Evolutionary conservation across 2,329 filamentous ascomycete species (phyloP).

Genomic region (Aspergillus phoenicis): DNA sequence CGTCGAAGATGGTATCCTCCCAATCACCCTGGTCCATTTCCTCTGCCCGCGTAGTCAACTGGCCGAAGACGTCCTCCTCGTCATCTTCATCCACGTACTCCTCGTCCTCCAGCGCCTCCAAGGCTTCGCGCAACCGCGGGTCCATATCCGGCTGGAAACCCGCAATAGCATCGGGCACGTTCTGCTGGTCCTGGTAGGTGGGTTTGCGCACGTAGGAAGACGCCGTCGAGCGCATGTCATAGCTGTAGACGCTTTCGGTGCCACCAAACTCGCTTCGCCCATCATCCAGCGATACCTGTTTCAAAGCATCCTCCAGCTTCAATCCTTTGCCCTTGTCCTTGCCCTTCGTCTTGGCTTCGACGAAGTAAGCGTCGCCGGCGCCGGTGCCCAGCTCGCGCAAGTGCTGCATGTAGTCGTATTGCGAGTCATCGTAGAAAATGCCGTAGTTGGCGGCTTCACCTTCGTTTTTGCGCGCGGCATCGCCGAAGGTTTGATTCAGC

Average conservation of each 20-base stretch:
- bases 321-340: slow-evolving; percentile 71
- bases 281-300: slow-evolving; percentile 54
- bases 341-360: slow-evolving; percentile 68
- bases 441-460: slow-evolving; percentile 94
- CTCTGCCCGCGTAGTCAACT: slow-evolving; percentile 65
- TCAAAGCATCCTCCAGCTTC: slow-evolving; percentile 84
- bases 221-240: slow-evolving; percentile 47
- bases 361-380: slow-evolving; percentile 74
- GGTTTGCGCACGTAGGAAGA: slow-evolving; percentile 75
- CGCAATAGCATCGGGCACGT: slow-evolving; percentile 85
- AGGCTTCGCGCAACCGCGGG: slow-evolving; percentile 80
- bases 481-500: slow-evolving; percentile 72
- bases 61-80: slow-evolving; percentile 79
- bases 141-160: slow-evolving; percentile 99
- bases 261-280: slow-evolving; percentile 27
- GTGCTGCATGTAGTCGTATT: slow-evolving; percentile 99
- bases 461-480: slow-evolving; percentile 74
- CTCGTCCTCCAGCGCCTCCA: slow-evolving; percentile 94
- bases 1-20: slow-evolving; percentile 60
- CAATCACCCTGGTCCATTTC: slow-evolving; percentile 83
- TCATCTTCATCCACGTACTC: slow-evolving; percentile 82
- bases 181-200: slow-evolving; percentile 90
- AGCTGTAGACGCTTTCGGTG: slow-evolving; percentile 40
- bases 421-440: slow-evolving; percentile 90
- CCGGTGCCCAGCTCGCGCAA: slow-evolving; percentile 80